Evolutionary conservation across 306 rosid species (phyloP).

Genomic region (Cucumis sativus): Cucumber_9930_V3 NC_026660.2:3975501-3976000

Average conservation of each 20-base stretch:
- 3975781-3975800: constrained; percentile 29
- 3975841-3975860: constrained; percentile 9
- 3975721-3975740: constrained; percentile 23
- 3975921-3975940: background rate
- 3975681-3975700: too few relatives aligned
- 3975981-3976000: background rate
- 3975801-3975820: constrained; percentile 37
- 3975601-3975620: background rate
- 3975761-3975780: constrained; percentile 71
- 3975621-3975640: background rate
- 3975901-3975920: background rate
- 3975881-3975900: background rate
- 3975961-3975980: background rate
- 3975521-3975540: background rate
- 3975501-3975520: background rate
- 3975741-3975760: constrained; percentile 46
- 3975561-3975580: background rate
- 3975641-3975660: too few relatives aligned
- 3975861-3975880: background rate
- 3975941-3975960: background rate
- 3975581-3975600: background rate
- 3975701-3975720: background rate
- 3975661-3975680: too few relatives aligned
- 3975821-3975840: constrained; percentile 43
- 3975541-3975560: background rate